Conservation (phyloP, 495 filamentous ascomycete species). For the Cryomyces minteri region DNA sequence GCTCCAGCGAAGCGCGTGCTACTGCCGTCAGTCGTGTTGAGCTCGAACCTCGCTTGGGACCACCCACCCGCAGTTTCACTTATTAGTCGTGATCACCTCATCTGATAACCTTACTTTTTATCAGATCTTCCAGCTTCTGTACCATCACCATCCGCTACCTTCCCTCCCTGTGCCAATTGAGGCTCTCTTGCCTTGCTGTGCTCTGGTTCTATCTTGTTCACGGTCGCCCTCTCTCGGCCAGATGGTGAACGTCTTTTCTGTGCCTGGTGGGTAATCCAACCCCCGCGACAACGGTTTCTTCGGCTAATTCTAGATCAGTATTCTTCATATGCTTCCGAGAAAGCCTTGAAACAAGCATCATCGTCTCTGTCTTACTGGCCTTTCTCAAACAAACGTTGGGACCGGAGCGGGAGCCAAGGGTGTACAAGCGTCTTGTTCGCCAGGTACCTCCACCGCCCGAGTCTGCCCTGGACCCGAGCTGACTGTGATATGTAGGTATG, state of each 20-base stretch:
- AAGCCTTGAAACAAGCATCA: constrained; percentile 60
- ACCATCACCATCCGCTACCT: no score
- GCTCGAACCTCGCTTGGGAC: no score
- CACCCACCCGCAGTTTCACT: no score
- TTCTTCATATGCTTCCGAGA: constrained; percentile 84
- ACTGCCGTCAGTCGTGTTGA: no score
- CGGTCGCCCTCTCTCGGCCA: constrained; percentile 11
- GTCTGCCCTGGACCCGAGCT: neutral
- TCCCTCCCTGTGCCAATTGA: no score
- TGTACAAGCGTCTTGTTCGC: constrained; percentile 49
- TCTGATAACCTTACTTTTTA: no score
- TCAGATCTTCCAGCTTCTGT: no score
- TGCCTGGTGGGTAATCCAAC: constrained; percentile 24
- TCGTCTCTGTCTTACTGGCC: constrained; percentile 65
- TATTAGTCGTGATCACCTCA: no score
- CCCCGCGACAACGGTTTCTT: neutral
- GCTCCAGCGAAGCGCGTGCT: no score
- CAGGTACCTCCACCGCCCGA: constrained; percentile 32
- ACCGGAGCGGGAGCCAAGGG: constrained; percentile 30
- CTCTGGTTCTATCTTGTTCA: no score
- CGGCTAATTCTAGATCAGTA: constrained; percentile 22
- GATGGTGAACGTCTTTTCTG: constrained; percentile 40
- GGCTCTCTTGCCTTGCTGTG: no score
- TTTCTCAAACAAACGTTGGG: constrained; percentile 60
- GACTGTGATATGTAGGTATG: constrained; percentile 37